Evolutionary conservation across 164 flowering plant species (phyloP), one percentile per base, ranked within the genome.

Genomic region (Platanus orientalis): DNA sequence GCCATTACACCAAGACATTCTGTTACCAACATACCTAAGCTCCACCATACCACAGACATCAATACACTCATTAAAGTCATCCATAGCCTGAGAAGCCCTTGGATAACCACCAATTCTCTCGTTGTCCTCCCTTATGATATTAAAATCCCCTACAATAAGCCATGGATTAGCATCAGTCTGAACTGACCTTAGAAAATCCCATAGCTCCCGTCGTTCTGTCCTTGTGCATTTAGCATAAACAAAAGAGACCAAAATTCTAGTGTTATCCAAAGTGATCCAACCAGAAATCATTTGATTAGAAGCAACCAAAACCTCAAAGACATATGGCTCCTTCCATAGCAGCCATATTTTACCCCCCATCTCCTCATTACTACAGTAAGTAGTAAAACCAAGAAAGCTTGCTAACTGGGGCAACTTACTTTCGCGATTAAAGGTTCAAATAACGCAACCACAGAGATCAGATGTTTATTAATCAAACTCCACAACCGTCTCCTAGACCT

Each of bases 1-100:
- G 34, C 58, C 58, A 30, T 55, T 55, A n/a, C 58, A 55, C 58
- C 58, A 55, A 55, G 58, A 7, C n/a, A 55, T 4, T 2, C 27
- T 12, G 5, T n/a, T 30, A 2, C 58, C 58, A 4, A 27, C 20
- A 27, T 19, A 27, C 6, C 13, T 2, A 6, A 28, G 4, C 11
- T 55, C 58, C 20, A 55, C 19, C 34, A 55, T 2, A 4, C 58
- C 58, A 55, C 58, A 55, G 4, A 19, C 10, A 28, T 55, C 58
- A 28, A 55, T 28, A 55, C 58, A 55, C 3, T 7, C 23, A 30
- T 55, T 55, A 30, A 55, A 55, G 7, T 55, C 58, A 7, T 55
- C 58, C 58, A 55, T 55, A 1, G 58, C 58, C 20, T 2, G 12
- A 9, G 17, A 6, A 19, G 58, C 39, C 6, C 58, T 12, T 19